Base-by-base conservation (phyloP, 805 yeast species). In the Candida silvicultrix region DNA sequence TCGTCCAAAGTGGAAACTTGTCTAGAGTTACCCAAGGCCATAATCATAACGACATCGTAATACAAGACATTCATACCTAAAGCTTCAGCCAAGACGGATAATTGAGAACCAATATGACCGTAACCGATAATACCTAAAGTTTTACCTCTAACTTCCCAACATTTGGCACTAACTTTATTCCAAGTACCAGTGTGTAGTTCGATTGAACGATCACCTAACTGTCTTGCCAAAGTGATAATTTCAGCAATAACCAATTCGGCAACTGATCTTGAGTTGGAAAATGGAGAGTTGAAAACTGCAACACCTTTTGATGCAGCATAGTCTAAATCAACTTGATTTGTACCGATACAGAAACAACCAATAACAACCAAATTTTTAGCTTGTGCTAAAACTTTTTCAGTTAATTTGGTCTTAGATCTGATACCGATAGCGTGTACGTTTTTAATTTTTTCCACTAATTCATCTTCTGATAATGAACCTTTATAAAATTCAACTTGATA, bases 81-180 rank as follows among this genome's bases (percentile, higher is more conserved):
- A 40, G 97, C 80, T 75, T 94, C 99, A 43, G 99, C 98, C 58
- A 94, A 73, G 11, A 94, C 99, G 9, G 96, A 86, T 65, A 94
- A 81, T 73, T 94, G 99, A 42, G 98, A 73, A 59, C 99, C 99
- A 71, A 94, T 94, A 69, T 94, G 99, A 59, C 99, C 99, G 63
- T 94, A 94, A 57, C 99, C 99, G 36, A 94, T 77, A 61, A 94
- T 94, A 51, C 99, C 99, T 59, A 94, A 76, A 42, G 99, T 92
- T 70, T 94, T 94, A 56, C 99, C 99, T 73, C 99, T 86, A 57
- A 94, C 90, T 73, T 94, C 99, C 98, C 98, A 94, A 73, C 99
- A 94, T 68, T 80, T 89, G 55, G 88, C 77, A 60, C 86, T 75
- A 58, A 92, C 97, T 74, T 94, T 94, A 75, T 94, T 94, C 99